Evolutionary conservation across 306 rosid genomes (phyloP).

Genomic region (Vigna hirtella): DNA sequence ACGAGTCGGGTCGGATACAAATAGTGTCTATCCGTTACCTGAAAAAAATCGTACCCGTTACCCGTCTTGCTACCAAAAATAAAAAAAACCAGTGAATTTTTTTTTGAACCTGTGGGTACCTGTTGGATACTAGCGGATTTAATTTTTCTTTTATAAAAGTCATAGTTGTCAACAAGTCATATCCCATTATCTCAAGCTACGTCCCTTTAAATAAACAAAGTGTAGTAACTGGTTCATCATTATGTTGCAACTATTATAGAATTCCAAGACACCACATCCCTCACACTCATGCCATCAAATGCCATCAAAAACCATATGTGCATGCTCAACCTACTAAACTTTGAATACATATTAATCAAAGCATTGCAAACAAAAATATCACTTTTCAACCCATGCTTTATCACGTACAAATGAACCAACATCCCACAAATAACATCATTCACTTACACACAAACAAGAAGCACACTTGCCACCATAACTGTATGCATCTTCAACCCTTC

Average conservation of each 20-base stretch:
- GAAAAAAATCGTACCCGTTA: no score
- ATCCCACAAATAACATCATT: slow-evolving; percentile 46
- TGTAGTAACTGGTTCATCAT: slow-evolving; percentile 48
- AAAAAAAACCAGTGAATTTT: no score
- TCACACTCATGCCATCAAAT: slow-evolving; percentile 51
- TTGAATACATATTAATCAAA: slow-evolving; percentile 57
- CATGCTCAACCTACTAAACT: slow-evolving; percentile 51
- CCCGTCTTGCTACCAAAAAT: no score
- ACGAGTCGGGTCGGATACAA: no score
- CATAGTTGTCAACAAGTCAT: slow-evolving; percentile 47
- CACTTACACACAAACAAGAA: slow-evolving; percentile 48
- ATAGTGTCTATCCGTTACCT: no score
- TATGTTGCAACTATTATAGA: slow-evolving; percentile 54
- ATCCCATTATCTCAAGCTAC: slow-evolving; percentile 45
- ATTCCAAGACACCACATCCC: slow-evolving; percentile 57
- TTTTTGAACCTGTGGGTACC: no score
- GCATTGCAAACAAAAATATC: slow-evolving; percentile 56
- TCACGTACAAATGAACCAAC: slow-evolving; percentile 57
- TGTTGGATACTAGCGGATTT: no score
- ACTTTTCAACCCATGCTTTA: slow-evolving; percentile 53
- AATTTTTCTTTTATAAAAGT: no score
- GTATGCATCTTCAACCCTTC: slow-evolving; percentile 50
- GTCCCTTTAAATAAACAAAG: slow-evolving; percentile 46
- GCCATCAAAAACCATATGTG: slow-evolving; percentile 47
- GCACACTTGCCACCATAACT: slow-evolving; percentile 51